Conservation (phyloP, 805 yeast genomes). For the Metschnikowia borealis region DNA sequence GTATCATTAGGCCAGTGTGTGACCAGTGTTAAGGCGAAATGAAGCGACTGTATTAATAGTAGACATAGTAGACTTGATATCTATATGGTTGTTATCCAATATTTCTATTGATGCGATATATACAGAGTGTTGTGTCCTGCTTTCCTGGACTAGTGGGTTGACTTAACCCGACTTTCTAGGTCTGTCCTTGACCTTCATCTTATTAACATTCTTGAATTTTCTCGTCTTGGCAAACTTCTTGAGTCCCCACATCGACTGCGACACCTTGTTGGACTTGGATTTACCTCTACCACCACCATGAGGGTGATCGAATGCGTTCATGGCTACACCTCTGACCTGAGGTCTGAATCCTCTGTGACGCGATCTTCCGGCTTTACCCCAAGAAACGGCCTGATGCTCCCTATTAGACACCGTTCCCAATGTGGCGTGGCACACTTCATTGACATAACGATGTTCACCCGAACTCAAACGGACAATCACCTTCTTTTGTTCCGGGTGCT, state of each 20-base stretch:
- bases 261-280: conserved; percentile 89
- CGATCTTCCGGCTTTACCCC: conserved; percentile 96
- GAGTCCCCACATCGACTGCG: conserved; percentile 96
- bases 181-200: conserved; percentile 84
- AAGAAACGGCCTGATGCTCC: conserved; percentile 81
- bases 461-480: conserved; percentile 81
- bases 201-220: conserved; percentile 80
- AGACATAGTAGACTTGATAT: neutral
- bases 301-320: conserved; percentile 97
- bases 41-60: neutral
- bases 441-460: conserved; percentile 91
- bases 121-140: neutral
- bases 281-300: conserved; percentile 99
- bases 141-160: neutral
- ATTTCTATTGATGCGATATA: conserved; percentile 1
- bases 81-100: neutral
- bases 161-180: conserved; percentile 46
- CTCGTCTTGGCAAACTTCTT: conserved; percentile 94
- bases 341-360: conserved; percentile 94
- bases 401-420: conserved; percentile 89
- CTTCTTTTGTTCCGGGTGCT: conserved; percentile 61
- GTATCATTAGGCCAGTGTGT: neutral
- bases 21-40: neutral
- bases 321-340: conserved; percentile 94
- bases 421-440: conserved; percentile 86